phyloP scores from a whole-genome alignment of 179 eudicot species.

The Camellia oleifera region DNA sequence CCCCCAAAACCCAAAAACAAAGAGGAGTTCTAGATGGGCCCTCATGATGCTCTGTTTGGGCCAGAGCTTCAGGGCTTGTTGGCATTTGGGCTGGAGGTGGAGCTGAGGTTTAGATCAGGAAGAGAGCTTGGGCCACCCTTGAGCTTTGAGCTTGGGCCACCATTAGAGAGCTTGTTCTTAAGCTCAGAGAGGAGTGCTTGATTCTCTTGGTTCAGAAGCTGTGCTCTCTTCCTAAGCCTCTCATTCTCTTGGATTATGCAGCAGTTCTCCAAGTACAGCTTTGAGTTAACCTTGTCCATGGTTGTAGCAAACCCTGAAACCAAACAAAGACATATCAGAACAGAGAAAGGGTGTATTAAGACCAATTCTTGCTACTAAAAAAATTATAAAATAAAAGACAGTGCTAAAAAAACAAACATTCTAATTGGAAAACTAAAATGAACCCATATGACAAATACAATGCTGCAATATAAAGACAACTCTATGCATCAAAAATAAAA shows the following conservation, averaged over 20 bases:
- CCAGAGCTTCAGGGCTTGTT: not conserved
- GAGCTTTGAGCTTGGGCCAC: slow-evolving; percentile 15
- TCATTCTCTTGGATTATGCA: slow-evolving; percentile 87
- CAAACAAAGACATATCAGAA: not conserved
- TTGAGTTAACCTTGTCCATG: slow-evolving; percentile 82
- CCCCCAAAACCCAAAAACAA: slow-evolving; percentile 14
- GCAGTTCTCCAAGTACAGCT: slow-evolving; percentile 70
- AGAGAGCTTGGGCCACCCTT: slow-evolving; percentile 27
- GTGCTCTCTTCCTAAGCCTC: slow-evolving; percentile 71
- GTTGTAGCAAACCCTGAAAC: not conserved
- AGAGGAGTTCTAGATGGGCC: slow-evolving; percentile 15
- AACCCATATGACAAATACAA: not conserved
- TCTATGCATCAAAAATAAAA: not conserved
- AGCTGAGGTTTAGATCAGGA: slow-evolving; percentile 39
- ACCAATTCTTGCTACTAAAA: not conserved
- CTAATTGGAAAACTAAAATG: no score
- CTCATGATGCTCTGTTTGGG: not conserved
- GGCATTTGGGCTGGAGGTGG: slow-evolving; percentile 23
- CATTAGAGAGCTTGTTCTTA: slow-evolving; percentile 44
- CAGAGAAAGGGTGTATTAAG: slow-evolving; percentile 2
- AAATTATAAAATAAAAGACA: not conserved
- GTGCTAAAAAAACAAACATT: not conserved
- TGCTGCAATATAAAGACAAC: not conserved
- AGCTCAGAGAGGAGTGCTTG: slow-evolving; percentile 67
- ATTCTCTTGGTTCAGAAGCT: slow-evolving; percentile 68